Evolutionary conservation across 2,329 filamentous ascomycete species (phyloP).

Genomic region (Ceratocystis colombiana): DNA sequence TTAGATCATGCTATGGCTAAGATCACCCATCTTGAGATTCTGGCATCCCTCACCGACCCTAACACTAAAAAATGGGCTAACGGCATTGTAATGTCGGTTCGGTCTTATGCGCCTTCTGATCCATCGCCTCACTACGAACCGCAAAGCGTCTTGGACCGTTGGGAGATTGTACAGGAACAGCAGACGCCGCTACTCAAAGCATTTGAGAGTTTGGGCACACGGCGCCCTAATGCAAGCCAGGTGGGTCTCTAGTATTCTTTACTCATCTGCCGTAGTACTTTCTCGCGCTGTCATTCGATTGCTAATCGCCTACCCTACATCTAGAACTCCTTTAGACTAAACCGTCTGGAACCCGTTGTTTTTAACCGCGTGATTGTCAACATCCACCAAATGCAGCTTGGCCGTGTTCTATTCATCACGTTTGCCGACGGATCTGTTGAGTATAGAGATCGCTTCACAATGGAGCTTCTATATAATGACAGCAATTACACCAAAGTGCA

Average conservation of each 20-base stretch:
- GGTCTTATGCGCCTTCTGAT: slow-evolving; percentile 24
- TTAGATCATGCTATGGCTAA: slow-evolving; percentile 46
- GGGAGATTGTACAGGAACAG: slow-evolving; percentile 64
- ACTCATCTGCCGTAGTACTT: not conserved
- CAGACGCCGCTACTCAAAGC: slow-evolving; percentile 59
- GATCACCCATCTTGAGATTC: slow-evolving; percentile 64
- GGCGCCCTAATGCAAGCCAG: slow-evolving; percentile 40
- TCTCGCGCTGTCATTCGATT: slow-evolving; percentile 26
- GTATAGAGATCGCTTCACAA: slow-evolving; percentile 64
- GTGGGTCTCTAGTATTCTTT: not conserved
- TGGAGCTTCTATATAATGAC: slow-evolving; percentile 57
- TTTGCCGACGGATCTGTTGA: slow-evolving; percentile 75
- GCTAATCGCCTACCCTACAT: not conserved
- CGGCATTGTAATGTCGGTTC: slow-evolving; percentile 23
- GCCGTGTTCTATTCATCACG: slow-evolving; percentile 59
- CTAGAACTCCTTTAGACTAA: slow-evolving; percentile 39
- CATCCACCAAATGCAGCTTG: slow-evolving; percentile 57
- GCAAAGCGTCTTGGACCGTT: slow-evolving; percentile 68
- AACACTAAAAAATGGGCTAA: slow-evolving; percentile 39
- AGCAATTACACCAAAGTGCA: slow-evolving; percentile 55
- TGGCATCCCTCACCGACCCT: slow-evolving; percentile 55
- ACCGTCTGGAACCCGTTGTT: slow-evolving; percentile 56
- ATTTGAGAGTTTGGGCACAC: slow-evolving; percentile 62
- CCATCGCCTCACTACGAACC: slow-evolving; percentile 50
- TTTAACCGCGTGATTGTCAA: slow-evolving; percentile 58